Conservation (phyloP, 2,329 filamentous ascomycete genomes). For the Curvularia eragrostidis region DNA sequence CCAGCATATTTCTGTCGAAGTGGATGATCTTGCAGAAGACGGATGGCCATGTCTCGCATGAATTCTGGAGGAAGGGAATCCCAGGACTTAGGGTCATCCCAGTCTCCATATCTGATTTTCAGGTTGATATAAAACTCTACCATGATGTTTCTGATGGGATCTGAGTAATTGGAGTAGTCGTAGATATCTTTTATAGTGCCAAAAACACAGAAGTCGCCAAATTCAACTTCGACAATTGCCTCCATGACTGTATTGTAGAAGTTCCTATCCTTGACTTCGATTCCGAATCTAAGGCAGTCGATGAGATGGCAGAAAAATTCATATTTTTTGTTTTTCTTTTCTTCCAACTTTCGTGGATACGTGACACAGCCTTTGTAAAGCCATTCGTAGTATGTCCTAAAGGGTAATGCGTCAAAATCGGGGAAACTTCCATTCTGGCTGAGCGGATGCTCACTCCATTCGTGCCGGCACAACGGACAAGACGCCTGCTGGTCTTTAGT, state of each 20-base stretch:
- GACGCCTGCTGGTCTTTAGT: neutral
- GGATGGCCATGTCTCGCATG: neutral
- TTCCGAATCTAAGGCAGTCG: neutral
- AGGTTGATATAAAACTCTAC: neutral
- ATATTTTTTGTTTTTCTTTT: neutral
- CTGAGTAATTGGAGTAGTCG: no score
- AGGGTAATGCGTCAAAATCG: neutral
- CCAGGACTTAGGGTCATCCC: neutral
- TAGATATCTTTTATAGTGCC: no score
- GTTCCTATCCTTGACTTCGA: no score
- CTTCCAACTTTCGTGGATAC: neutral
- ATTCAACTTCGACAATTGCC: neutral
- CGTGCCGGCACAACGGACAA: neutral
- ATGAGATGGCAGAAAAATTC: neutral
- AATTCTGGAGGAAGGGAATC: neutral
- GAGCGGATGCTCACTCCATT: neutral
- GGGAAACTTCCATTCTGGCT: neutral
- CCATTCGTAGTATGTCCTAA: neutral
- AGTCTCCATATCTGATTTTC: neutral
- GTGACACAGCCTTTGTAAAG: neutral
- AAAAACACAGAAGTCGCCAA: neutral
- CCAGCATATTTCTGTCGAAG: no score
- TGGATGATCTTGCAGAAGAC: neutral
- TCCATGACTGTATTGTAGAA: neutral
- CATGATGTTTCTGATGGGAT: neutral